phyloP scores from a whole-genome alignment of 176 grass and related monocot species.

The Echinochloa phyllopogon region DNA sequence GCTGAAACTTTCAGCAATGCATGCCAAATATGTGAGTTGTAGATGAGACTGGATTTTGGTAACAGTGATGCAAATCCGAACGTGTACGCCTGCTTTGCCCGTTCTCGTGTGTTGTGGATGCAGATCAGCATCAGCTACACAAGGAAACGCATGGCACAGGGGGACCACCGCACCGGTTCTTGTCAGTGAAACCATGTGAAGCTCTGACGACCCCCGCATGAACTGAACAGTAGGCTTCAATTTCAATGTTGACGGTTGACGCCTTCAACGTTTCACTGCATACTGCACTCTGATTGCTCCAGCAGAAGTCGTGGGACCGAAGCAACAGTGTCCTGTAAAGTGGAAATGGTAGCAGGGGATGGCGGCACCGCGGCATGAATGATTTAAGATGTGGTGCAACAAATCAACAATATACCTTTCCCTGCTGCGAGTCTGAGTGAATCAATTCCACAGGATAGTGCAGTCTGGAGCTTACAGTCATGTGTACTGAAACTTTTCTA shows the following conservation, averaged over 20 bases:
- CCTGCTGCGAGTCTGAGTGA: background rate
- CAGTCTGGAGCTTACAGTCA: background rate
- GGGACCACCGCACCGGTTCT: constrained; percentile 36
- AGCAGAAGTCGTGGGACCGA: background rate
- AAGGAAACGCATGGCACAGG: background rate
- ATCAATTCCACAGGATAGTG: constrained; percentile 11
- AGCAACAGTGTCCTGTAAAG: background rate
- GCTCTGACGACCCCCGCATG: constrained; percentile 25
- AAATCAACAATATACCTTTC: background rate
- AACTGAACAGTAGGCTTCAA: constrained; percentile 17
- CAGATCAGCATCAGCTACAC: background rate
- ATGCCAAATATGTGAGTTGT: constrained; percentile 32
- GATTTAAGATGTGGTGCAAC: background rate
- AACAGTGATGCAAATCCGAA: background rate
- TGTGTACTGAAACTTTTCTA: background rate
- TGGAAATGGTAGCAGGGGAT: background rate
- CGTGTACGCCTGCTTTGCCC: background rate
- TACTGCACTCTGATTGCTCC: background rate
- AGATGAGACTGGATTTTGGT: background rate
- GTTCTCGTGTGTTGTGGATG: constrained; percentile 4
- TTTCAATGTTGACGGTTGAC: constrained; percentile 12
- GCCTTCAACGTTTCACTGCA: background rate
- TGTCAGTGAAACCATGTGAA: constrained; percentile 48
- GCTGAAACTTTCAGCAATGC: constrained; percentile 26
- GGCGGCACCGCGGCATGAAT: background rate